These are phyloP conservation scores for Groenewaldozyma sp. DNA, from an alignment of 1,139 yeast species.

Conservation along the genomic window DNA sequence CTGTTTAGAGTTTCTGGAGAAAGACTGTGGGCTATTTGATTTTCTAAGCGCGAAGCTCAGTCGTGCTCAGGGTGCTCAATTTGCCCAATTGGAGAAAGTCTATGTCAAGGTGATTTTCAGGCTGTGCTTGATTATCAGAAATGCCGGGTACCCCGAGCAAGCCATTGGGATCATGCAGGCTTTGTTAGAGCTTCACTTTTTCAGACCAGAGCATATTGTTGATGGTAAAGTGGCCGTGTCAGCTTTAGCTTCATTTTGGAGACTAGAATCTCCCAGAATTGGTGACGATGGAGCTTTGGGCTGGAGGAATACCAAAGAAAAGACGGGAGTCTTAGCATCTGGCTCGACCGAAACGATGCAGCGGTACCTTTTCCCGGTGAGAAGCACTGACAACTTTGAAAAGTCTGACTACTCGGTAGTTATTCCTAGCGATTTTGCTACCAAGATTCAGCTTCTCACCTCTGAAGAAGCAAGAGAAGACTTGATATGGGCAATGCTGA, in stretches of 20 bases:
- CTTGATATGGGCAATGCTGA: conserved; percentile 8
- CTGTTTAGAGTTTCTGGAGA: conserved; percentile 2
- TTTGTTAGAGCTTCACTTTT: conserved; percentile 13
- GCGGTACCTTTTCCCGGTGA: neutral
- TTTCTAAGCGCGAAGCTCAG: conserved; percentile 3
- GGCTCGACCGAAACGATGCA: neutral
- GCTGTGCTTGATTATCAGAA: conserved; percentile 10
- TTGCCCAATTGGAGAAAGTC: neutral
- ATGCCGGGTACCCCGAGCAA: conserved; percentile 17
- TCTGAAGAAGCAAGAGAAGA: conserved; percentile 2
- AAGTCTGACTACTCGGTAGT: neutral
- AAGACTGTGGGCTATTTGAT: conserved; percentile 6
- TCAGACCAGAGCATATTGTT: conserved; percentile 9
- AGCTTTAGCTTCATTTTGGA: conserved; percentile 16
- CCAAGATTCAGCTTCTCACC: neutral
- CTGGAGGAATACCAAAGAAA: conserved; percentile 7
- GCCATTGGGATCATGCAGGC: conserved; percentile 16
- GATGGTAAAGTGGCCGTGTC: conserved; percentile 1
- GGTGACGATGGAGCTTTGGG: conserved; percentile 17
- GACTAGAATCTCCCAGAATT: conserved; percentile 15
- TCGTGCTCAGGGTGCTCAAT: neutral
- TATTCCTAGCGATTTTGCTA: neutral
- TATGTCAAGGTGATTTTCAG: conserved; percentile 9
- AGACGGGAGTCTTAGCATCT: neutral
- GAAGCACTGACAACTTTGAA: neutral